Base-by-base conservation (phyloP, 257 asterid species). In the Apocynum venetum region DNA sequence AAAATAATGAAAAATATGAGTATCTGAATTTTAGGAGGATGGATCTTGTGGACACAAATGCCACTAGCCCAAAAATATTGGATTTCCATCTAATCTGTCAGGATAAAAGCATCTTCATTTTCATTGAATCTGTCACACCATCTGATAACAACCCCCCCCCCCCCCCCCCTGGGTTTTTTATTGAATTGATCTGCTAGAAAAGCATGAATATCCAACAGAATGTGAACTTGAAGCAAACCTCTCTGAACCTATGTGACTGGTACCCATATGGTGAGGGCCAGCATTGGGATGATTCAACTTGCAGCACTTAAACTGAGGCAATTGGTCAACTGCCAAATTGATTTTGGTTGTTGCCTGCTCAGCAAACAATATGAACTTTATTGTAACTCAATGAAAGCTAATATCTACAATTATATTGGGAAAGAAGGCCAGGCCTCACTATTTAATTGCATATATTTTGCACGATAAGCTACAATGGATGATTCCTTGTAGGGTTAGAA, bases 211-310 rank as follows among this genome's bases (percentile, higher is more conserved):
- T 52, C 3, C 40, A 19, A 73, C 73, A 55, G 68, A 77, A 51
- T 31, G 25, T 15, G 56, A 48, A 31, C 56, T 25, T 15, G 25
- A 36, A 79, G 47, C 69, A 52, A 86, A 95, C 98, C 96, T 91
- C 88, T 95, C 99, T 1, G 94, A 82, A 76, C 96, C 98, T 77
- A 95, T 90, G 87, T 95, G 99, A 82, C 93, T 91, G 64, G 98
- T 91, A 74, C 98, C 99, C 86, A 86, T 86, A 87, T 95, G 99
- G 80, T 95, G 96, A 60, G 97, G 99, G 78, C 99, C 98, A 60
- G 90, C 85, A 83, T 84, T 86, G 48, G 92, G 84, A 83, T 87
- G 75, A 72, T 79, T 83, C 84, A 82, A 81, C 81, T 87, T 86
- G 93, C 94, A 95, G 90, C 92, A 90, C 74, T 51, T 84, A 76